These are phyloP conservation scores for Clarkia xantiana DNA, from an alignment of 345 rosid species.

Conservation along the genomic window DNA sequence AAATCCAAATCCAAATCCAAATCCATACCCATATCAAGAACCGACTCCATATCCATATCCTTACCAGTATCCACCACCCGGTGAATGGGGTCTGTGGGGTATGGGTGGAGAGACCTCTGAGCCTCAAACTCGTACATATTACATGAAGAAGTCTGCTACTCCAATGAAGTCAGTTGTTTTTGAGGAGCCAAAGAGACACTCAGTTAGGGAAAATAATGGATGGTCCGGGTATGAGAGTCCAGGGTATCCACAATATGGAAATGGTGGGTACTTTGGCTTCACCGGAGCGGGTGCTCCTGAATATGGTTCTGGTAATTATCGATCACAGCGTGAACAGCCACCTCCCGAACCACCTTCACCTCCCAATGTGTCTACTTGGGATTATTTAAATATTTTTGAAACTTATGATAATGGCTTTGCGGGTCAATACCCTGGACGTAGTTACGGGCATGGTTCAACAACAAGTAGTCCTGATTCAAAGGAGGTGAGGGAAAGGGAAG, in stretches of 20 bases:
- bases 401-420: conserved; percentile 31
- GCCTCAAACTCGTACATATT: conserved; percentile 25
- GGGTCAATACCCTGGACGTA: conserved; percentile 11
- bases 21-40: neutral
- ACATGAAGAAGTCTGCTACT: conserved; percentile 62
- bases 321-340: conserved; percentile 22
- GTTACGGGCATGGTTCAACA: conserved; percentile 32
- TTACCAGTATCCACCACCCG: conserved; percentile 14
- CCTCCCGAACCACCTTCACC: conserved; percentile 68
- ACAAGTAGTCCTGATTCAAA: conserved; percentile 75
- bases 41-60: too few relatives aligned
- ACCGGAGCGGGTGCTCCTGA: too few relatives aligned
- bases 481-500: conserved; percentile 88
- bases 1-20: neutral
- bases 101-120: conserved; percentile 15
- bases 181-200: conserved; percentile 42
- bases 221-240: conserved; percentile 27
- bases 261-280: conserved; percentile 46
- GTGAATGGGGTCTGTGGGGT: conserved; percentile 28
- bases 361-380: conserved; percentile 63
- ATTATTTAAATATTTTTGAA: conserved; percentile 66
- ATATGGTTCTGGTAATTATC: conserved; percentile 3
- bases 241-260: conserved; percentile 17
- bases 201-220: conserved; percentile 10
- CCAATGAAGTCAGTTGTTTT: conserved; percentile 52